Conservation (phyloP, 306 rosid species). For the Urtica urens region DNA sequence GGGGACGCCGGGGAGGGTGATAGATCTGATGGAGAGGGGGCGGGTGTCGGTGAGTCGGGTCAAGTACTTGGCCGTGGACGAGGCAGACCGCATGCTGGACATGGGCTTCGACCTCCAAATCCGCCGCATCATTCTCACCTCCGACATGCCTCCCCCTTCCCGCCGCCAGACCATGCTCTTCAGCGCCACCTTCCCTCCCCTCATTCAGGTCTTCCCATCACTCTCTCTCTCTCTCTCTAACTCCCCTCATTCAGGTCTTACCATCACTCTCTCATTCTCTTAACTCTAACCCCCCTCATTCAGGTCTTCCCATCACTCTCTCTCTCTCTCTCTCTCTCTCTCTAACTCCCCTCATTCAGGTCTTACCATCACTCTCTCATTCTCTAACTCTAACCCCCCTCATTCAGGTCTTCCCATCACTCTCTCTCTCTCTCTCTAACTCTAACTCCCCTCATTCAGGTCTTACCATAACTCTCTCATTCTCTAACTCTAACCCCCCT, state of each 20-base stretch:
- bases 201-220: constrained; percentile 19
- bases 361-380: neutral
- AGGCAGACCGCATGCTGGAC: constrained; percentile 35
- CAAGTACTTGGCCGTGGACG: constrained; percentile 25
- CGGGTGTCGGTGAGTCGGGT: constrained; percentile 19
- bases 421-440: neutral
- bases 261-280: too few species aligned
- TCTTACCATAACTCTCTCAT: neutral
- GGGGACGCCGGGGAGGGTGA: constrained; percentile 28
- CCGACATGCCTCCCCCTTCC: constrained; percentile 27
- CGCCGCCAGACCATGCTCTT: constrained; percentile 29
- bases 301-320: neutral
- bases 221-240: neutral
- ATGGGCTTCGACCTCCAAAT: constrained; percentile 34
- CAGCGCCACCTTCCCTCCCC: constrained; percentile 29
- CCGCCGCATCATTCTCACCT: constrained; percentile 18
- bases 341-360: neutral
- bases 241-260: neutral
- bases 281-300: too few species aligned
- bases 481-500: too few species aligned
- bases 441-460: neutral
- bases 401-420: too few species aligned
- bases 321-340: neutral
- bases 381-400: too few species aligned
- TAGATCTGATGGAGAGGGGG: constrained; percentile 25